Evolutionary conservation across 2,329 filamentous ascomycete genomes (phyloP).

Genomic region (Elsinoe batatas): DNA sequence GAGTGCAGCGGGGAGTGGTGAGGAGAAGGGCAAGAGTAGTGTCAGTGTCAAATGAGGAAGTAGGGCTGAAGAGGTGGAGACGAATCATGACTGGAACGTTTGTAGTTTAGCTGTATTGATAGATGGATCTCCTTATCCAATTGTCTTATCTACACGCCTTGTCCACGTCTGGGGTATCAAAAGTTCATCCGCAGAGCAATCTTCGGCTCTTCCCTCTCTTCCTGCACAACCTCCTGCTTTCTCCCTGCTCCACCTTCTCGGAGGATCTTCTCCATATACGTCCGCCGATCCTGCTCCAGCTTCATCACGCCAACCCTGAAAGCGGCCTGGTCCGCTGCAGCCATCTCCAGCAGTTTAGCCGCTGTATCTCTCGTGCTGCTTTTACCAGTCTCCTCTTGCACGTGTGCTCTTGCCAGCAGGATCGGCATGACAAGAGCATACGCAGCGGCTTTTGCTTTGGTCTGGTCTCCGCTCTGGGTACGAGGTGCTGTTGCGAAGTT

Average conservation of each 20-base stretch:
- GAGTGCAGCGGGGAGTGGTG: neutral
- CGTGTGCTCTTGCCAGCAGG: constrained; percentile 61
- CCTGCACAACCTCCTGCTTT: constrained; percentile 39
- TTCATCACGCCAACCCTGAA: constrained; percentile 67
- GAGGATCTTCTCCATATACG: constrained; percentile 60
- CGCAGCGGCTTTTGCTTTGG: constrained; percentile 44
- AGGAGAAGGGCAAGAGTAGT: neutral
- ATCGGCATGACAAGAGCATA: constrained; percentile 70
- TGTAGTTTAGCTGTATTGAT: neutral
- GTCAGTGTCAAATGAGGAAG: neutral
- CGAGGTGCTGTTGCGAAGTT: constrained; percentile 50
- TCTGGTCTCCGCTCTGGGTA: constrained; percentile 11
- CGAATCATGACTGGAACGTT: neutral
- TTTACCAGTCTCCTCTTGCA: constrained; percentile 43
- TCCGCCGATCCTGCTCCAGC: constrained; percentile 60
- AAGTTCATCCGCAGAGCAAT: constrained; percentile 97
- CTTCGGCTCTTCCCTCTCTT: constrained; percentile 51
- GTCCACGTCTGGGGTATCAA: neutral
- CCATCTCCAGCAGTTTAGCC: constrained; percentile 67
- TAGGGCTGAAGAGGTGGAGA: neutral
- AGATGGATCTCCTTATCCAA: neutral
- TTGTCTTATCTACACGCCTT: neutral
- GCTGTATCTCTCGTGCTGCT: constrained; percentile 54
- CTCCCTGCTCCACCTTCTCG: constrained; percentile 32
- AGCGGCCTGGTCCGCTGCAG: constrained; percentile 58